Evolutionary conservation across 2,329 filamentous ascomycete genomes (phyloP).

Genomic region (Metarhizium album): DNA sequence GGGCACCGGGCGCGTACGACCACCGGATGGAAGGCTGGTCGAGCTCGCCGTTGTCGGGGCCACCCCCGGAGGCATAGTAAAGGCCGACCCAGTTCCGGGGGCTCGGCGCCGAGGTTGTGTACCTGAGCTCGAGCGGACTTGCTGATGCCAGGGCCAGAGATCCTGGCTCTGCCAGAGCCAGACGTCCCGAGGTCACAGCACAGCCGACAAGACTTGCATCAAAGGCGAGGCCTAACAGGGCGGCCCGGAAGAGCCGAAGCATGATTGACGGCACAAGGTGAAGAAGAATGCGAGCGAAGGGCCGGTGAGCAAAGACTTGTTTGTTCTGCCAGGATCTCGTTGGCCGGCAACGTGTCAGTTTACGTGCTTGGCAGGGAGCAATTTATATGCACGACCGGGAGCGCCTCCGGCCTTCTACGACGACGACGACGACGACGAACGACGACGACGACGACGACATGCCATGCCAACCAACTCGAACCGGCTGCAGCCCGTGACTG

Average conservation of each 20-base stretch:
- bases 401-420: no score
- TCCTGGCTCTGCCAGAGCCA: not conserved
- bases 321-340: no score
- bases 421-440: no score
- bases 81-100: conserved; percentile 26
- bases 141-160: not conserved
- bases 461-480: not conserved
- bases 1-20: conserved; percentile 17
- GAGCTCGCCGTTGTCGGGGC: conserved; percentile 18
- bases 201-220: not conserved
- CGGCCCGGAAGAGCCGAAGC: not conserved
- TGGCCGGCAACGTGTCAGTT: not conserved
- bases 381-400: not conserved
- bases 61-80: conserved; percentile 19
- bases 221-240: not conserved
- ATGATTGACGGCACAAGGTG: not conserved
- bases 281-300: not conserved
- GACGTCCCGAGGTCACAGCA: not conserved
- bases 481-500: not conserved
- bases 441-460: not conserved
- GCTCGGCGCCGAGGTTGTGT: conserved; percentile 16
- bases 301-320: not conserved
- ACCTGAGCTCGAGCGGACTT: conserved; percentile 14
- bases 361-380: not conserved
- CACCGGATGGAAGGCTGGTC: conserved; percentile 11